phyloP scores from a whole-genome alignment of 352 stramenopile genomes.

The Globisporangium ultimum region DNA sequence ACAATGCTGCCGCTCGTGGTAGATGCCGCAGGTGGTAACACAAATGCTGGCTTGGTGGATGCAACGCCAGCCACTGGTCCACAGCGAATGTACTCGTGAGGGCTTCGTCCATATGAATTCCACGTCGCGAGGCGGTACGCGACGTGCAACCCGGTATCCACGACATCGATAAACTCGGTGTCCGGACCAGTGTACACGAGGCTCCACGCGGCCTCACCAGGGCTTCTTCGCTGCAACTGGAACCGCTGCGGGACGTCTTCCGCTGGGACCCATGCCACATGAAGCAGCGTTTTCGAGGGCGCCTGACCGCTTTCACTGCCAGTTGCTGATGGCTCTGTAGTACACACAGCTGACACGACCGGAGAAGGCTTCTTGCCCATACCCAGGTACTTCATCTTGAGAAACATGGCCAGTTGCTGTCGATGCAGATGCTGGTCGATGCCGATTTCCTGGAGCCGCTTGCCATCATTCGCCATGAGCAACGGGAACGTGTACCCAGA shows the following conservation, averaged over 20 bases:
- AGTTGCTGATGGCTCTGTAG: conserved; percentile 10
- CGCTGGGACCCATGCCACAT: conserved; percentile 52
- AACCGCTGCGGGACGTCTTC: conserved; percentile 53
- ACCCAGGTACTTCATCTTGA: conserved; percentile 79
- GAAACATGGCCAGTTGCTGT: conserved; percentile 76
- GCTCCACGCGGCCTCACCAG: conserved; percentile 52
- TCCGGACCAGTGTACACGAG: conserved; percentile 62
- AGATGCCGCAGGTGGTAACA: background rate
- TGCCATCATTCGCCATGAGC: conserved; percentile 81
- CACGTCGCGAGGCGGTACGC: conserved; percentile 78
- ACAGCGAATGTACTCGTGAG: conserved; percentile 57
- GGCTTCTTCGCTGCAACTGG: conserved; percentile 66
- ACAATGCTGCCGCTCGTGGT: background rate
- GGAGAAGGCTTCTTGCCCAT: conserved; percentile 65
- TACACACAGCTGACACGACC: conserved; percentile 40
- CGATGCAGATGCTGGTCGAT: conserved; percentile 69
- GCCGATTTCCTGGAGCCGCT: conserved; percentile 66
- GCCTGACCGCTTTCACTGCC: background rate
- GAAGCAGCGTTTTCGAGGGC: conserved; percentile 34
- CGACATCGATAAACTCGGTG: conserved; percentile 68
- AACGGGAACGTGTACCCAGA: conserved; percentile 85
- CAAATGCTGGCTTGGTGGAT: background rate
- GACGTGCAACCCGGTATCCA: conserved; percentile 47
- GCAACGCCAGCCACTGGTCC: conserved; percentile 9
- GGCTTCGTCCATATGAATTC: conserved; percentile 79